A percentile compares a stretch with the other conserved stretches of the same genome.
These are phyloP conservation scores for Brassica nigra DNA, from an alignment of 345 rosid genomes.

Conservation along the genomic window DNA sequence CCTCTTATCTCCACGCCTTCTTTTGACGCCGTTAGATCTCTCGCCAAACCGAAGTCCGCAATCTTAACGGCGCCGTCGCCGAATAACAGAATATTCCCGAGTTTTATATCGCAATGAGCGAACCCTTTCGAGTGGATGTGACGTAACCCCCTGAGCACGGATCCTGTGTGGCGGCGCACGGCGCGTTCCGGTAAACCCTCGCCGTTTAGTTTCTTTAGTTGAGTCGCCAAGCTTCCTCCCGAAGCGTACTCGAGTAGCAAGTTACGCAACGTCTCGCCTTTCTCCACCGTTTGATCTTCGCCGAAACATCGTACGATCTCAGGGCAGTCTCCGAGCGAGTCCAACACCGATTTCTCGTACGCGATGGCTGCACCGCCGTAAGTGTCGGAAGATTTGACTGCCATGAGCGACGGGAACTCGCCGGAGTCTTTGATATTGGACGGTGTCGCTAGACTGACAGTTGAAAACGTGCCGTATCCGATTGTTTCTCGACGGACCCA, in stretches of 20 bases:
- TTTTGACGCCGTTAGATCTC: conserved; percentile 25
- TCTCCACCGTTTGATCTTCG: conserved; percentile 43
- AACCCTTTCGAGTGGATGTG: conserved; percentile 65
- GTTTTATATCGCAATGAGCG: conserved; percentile 72
- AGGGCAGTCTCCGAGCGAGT: conserved; percentile 50
- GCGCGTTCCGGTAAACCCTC: conserved; percentile 50
- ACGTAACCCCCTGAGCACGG: conserved; percentile 58
- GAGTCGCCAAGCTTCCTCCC: conserved; percentile 63
- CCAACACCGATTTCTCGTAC: conserved; percentile 56
- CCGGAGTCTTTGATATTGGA: neutral
- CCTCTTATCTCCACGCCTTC: conserved; percentile 53
- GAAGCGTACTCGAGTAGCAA: conserved; percentile 69
- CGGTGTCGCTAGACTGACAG: conserved; percentile 52
- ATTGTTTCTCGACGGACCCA: conserved; percentile 69
- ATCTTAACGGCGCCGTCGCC: conserved; percentile 49
- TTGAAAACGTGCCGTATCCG: conserved; percentile 67
- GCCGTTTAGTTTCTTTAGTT: conserved; percentile 40
- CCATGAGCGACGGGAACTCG: conserved; percentile 48
- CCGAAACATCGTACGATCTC: conserved; percentile 62
- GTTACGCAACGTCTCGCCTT: conserved; percentile 51
- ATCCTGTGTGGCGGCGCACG: conserved; percentile 47
- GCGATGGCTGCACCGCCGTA: conserved; percentile 37
- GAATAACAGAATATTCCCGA: conserved; percentile 60
- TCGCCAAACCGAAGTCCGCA: conserved; percentile 79
- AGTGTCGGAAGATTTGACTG: conserved; percentile 62